Conservation (phyloP, 805 yeast genomes). For the Saturnispora silvae region DNA sequence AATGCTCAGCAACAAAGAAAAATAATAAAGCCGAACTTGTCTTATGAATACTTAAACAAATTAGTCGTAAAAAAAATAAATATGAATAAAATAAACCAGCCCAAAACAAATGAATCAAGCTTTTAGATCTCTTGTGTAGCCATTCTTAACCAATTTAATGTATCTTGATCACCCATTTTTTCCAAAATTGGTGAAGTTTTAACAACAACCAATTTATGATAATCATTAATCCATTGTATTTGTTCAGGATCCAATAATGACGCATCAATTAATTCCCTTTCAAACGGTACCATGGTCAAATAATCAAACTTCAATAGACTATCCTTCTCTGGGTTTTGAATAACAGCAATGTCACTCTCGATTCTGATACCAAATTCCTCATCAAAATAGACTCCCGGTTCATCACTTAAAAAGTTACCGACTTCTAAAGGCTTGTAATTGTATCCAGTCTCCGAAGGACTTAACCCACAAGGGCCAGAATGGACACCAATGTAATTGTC, state of each 20-base stretch:
- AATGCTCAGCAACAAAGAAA: too few relatives aligned
- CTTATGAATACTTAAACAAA: too few relatives aligned
- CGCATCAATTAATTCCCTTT: slow-evolving; percentile 60
- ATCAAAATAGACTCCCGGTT: slow-evolving; percentile 89
- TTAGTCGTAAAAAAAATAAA: too few relatives aligned
- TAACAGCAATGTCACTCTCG: slow-evolving; percentile 68
- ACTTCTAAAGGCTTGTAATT: slow-evolving; percentile 40
- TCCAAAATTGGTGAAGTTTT: slow-evolving; percentile 41
- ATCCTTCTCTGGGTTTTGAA: slow-evolving; percentile 31
- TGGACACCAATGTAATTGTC: slow-evolving; percentile 88
- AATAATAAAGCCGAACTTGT: too few relatives aligned
- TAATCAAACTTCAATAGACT: slow-evolving; percentile 65
- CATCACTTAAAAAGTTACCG: slow-evolving; percentile 80
- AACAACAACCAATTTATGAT: slow-evolving; percentile 49
- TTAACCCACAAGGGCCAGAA: slow-evolving; percentile 87
- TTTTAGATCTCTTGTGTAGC: too few relatives aligned
- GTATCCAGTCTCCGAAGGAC: slow-evolving; percentile 26
- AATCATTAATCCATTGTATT: slow-evolving; percentile 54
- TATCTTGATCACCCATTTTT: slow-evolving; percentile 44
- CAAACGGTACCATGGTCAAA: slow-evolving; percentile 76
- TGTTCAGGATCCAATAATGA: slow-evolving; percentile 50
- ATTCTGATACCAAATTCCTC: slow-evolving; percentile 86
- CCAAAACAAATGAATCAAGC: too few relatives aligned
- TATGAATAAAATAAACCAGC: too few relatives aligned
- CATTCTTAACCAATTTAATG: slow-evolving; percentile 58